These are phyloP conservation scores for Claviceps maximensis DNA, from an alignment of 2,329 filamentous ascomycete genomes.

Conservation along the genomic window DNA sequence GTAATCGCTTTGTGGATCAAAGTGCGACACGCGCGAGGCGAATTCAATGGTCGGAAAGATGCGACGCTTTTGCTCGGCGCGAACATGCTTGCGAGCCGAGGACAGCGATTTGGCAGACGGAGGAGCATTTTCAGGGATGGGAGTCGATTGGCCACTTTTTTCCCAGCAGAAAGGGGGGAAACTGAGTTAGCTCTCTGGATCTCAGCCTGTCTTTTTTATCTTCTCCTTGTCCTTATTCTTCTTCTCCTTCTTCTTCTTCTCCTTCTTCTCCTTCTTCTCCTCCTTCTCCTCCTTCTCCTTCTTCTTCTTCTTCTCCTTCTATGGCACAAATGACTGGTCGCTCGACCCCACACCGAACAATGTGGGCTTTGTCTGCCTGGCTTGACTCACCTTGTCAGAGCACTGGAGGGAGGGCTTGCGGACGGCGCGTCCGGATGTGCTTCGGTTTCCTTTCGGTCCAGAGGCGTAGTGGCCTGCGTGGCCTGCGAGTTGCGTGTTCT, in stretches of 20 bases:
- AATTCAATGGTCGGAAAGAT: conserved; percentile 92
- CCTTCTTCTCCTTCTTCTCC: not conserved
- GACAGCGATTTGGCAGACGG: conserved; percentile 81
- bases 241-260: not conserved
- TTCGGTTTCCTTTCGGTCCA: conserved; percentile 21
- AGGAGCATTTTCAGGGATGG: conserved; percentile 78
- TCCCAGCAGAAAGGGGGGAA: not conserved
- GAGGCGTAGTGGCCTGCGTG: conserved; percentile 27
- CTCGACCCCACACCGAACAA: too few relatives aligned
- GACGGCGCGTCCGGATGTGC: conserved; percentile 17
- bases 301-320: not conserved
- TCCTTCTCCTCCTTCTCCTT: too few relatives aligned
- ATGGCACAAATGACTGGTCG: too few relatives aligned
- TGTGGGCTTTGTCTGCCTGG: too few relatives aligned
- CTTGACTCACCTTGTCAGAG: conserved; percentile 30
- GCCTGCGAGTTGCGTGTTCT: conserved; percentile 37
- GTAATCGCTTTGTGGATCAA: conserved; percentile 85
- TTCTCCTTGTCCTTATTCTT: not conserved
- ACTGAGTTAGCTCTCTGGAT: not conserved
- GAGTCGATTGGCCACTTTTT: conserved; percentile 65
- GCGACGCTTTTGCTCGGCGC: conserved; percentile 67
- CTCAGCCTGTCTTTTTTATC: not conserved
- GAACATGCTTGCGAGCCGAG: conserved; percentile 67
- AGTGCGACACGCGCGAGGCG: conserved; percentile 81
- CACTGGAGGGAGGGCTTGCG: conserved; percentile 25